phyloP scores from a whole-genome alignment of 169 alveolate genomes.

The Theileria sp. region DNA sequence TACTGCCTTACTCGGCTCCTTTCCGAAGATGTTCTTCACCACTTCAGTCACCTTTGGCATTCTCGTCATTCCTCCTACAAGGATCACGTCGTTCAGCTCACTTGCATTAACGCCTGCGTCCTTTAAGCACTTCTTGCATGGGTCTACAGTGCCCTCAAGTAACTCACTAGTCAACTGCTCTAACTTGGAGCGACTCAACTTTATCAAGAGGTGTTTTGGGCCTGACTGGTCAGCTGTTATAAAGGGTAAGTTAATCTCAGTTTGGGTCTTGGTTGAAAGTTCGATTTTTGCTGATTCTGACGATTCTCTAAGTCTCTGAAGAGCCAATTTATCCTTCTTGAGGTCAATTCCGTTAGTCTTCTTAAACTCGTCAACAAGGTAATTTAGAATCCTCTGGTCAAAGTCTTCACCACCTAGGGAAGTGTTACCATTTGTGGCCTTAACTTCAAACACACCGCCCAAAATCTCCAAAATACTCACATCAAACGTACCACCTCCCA shows the following conservation, averaged over 20 bases:
- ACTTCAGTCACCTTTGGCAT: slow-evolving; percentile 97
- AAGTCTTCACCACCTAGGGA: slow-evolving; percentile 99
- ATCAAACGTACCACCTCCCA: slow-evolving; percentile 99
- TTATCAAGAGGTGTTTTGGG: slow-evolving; percentile 95
- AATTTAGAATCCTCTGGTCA: slow-evolving; percentile 91
- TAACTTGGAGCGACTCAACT: slow-evolving; percentile 92
- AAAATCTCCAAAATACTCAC: slow-evolving; percentile 95
- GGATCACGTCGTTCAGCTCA: slow-evolving; percentile 92
- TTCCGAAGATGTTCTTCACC: slow-evolving; percentile 89
- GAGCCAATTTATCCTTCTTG: slow-evolving; percentile 91
- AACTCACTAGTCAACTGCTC: slow-evolving; percentile 89
- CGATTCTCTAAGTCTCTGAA: slow-evolving; percentile 96
- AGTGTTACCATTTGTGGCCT: slow-evolving; percentile 98
- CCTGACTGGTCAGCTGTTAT: slow-evolving; percentile 98
- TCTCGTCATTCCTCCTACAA: slow-evolving; percentile 99
- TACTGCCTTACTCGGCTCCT: slow-evolving; percentile 93
- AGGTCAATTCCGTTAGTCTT: slow-evolving; percentile 94
- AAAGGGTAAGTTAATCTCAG: slow-evolving; percentile 96
- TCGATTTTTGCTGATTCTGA: slow-evolving; percentile 98
- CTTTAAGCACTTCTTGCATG: slow-evolving; percentile 92
- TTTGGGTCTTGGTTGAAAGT: slow-evolving; percentile 90
- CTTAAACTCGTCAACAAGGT: slow-evolving; percentile 93
- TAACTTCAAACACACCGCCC: slow-evolving; percentile 98
- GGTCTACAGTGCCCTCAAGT: slow-evolving; percentile 90
- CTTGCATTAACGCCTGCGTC: slow-evolving; percentile 91